Evolutionary conservation across 768 basidiomycete genomes (phyloP).

Genomic region (Steccherinum ochraceum): DNA sequence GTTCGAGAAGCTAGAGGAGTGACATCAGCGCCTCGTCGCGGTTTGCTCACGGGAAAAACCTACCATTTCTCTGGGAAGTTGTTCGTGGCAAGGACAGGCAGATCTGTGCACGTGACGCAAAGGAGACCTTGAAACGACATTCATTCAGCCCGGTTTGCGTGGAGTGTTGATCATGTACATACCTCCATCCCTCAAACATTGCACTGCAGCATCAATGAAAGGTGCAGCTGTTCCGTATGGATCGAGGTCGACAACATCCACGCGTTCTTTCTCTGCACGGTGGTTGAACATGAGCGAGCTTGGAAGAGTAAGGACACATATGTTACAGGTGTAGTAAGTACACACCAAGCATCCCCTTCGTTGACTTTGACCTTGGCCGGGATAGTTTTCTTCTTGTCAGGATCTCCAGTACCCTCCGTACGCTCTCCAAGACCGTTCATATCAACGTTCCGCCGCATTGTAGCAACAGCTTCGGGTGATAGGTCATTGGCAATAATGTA

Average conservation of each 20-base stretch:
- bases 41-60: neutral
- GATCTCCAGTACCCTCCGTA: constrained; percentile 6
- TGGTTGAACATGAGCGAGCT: constrained; percentile 91
- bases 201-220: constrained; percentile 92
- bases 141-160: neutral
- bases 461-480: constrained; percentile 72
- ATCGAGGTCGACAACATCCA: constrained; percentile 96
- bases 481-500: constrained; percentile 94
- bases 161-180: constrained; percentile 6
- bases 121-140: constrained; percentile 71
- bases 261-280: constrained; percentile 61
- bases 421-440: constrained; percentile 63
- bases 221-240: constrained; percentile 97
- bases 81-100: constrained; percentile 86
- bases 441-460: constrained; percentile 81
- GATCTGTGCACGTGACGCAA: constrained; percentile 95
- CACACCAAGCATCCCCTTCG: constrained; percentile 92
- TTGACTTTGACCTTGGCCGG: constrained; percentile 69
- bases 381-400: constrained; percentile 8
- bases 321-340: neutral
- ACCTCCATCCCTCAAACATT: constrained; percentile 86
- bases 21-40: neutral
- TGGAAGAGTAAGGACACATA: neutral
- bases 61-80: constrained; percentile 98
- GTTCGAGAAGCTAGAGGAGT: constrained; percentile 69